These are phyloP conservation scores for Psidium friedrichsthalianum DNA, from an alignment of 345 rosid genomes.

Conservation along the genomic window DNA sequence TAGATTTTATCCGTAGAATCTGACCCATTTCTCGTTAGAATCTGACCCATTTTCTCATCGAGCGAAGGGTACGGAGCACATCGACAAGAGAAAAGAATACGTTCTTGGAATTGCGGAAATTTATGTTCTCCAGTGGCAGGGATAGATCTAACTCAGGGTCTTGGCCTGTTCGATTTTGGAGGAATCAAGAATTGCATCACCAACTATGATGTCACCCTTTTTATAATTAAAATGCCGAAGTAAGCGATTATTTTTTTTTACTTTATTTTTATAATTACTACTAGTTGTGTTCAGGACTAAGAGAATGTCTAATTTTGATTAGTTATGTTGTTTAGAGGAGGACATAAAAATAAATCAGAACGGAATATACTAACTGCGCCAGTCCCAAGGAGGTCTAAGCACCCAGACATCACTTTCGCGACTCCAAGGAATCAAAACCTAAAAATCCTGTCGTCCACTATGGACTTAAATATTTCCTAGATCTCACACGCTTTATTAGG, in stretches of 20 bases:
- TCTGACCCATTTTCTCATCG: too few species aligned
- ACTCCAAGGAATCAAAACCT: not conserved
- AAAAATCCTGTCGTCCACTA: not conserved
- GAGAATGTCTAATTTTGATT: not conserved
- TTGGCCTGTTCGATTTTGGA: not conserved
- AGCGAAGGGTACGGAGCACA: too few species aligned
- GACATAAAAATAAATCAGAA: not conserved
- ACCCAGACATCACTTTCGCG: not conserved
- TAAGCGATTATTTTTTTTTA: not conserved
- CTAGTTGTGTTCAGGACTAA: not conserved
- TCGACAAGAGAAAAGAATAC: not conserved
- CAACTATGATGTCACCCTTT: not conserved
- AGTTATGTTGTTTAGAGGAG: not conserved
- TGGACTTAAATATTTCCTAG: not conserved
- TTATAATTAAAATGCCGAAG: not conserved
- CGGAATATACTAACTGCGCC: not conserved
- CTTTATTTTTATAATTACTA: not conserved
- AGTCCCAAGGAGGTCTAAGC: not conserved
- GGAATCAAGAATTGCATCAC: not conserved
- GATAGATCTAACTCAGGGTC: not conserved
- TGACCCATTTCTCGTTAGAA: too few species aligned
- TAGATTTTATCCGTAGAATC: too few species aligned
- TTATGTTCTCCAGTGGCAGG: not conserved
- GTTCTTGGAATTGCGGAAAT: not conserved
- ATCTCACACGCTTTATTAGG: not conserved